Conservation (phyloP, 2,329 filamentous ascomycete genomes). For the Cercospora janseana region DNA sequence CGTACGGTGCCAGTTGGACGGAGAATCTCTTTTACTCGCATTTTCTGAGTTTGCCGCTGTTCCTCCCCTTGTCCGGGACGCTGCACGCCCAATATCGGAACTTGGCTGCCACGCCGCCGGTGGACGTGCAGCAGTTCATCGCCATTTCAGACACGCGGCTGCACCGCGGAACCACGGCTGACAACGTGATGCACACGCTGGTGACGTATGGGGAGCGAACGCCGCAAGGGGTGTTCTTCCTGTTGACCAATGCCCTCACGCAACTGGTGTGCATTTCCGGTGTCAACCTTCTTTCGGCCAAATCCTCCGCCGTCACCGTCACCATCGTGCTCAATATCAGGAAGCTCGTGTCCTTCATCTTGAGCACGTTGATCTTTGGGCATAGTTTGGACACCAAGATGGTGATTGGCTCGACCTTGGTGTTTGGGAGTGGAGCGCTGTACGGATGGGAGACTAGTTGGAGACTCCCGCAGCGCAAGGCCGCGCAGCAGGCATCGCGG, state of each 20-base stretch:
- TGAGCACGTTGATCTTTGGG: constrained; percentile 93
- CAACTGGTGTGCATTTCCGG: constrained; percentile 95
- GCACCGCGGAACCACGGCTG: constrained; percentile 5
- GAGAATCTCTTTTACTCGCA: constrained; percentile 96
- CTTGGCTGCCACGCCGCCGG: constrained; percentile 56
- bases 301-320: constrained; percentile 86
- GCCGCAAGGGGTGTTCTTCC: constrained; percentile 69
- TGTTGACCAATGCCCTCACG: constrained; percentile 76
- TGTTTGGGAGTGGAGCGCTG: constrained; percentile 86
- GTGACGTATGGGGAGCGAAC: constrained; percentile 28
- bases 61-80: constrained; percentile 67
- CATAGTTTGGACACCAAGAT: constrained; percentile 76
- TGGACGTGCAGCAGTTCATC: constrained; percentile 36
- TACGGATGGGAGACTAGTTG: constrained; percentile 73
- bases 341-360: constrained; percentile 83
- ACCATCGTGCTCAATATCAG: constrained; percentile 95
- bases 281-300: constrained; percentile 88
- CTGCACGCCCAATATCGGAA: constrained; percentile 63
- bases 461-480: constrained; percentile 41
- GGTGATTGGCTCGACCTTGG: constrained; percentile 74
- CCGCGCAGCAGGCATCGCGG: not conserved
- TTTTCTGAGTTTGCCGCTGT: constrained; percentile 71
- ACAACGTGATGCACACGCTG: constrained; percentile 13
- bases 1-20: constrained; percentile 85
- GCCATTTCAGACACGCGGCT: constrained; percentile 16